Conservation (phyloP, 257 asterid genomes). For the Nicotiana noctiflora region DNA sequence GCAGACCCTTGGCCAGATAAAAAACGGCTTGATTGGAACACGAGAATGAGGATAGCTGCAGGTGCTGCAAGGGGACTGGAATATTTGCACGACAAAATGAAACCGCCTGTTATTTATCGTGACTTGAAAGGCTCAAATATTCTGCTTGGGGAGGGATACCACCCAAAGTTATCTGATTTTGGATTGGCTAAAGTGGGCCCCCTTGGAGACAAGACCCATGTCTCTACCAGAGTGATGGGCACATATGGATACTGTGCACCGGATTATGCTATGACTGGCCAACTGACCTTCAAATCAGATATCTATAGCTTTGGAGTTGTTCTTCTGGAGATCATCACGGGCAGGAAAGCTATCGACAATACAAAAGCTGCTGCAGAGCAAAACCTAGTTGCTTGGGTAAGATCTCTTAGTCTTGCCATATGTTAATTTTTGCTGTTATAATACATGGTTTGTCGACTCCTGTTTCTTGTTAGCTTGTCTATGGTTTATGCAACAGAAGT, state of each 20-base stretch:
- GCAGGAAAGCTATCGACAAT: slow-evolving; percentile 64
- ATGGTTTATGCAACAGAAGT: neutral
- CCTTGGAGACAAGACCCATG: slow-evolving; percentile 66
- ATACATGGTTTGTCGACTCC: neutral
- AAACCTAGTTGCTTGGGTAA: slow-evolving; percentile 69
- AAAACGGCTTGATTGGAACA: slow-evolving; percentile 56
- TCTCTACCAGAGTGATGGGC: slow-evolving; percentile 85
- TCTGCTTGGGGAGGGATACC: slow-evolving; percentile 61
- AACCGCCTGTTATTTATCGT: slow-evolving; percentile 65
- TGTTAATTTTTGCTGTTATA: neutral
- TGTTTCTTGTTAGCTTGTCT: neutral
- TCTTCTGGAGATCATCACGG: slow-evolving; percentile 68
- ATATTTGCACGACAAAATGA: slow-evolving; percentile 71
- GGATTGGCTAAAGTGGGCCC: slow-evolving; percentile 82
- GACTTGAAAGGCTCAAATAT: slow-evolving; percentile 75
- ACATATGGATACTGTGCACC: slow-evolving; percentile 88
- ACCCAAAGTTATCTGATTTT: slow-evolving; percentile 73
- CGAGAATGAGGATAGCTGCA: slow-evolving; percentile 71
- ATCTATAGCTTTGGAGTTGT: slow-evolving; percentile 83
- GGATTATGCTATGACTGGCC: slow-evolving; percentile 80
- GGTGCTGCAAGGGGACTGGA: slow-evolving; percentile 79
- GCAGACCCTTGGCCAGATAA: slow-evolving; percentile 28
- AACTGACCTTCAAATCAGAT: slow-evolving; percentile 70
- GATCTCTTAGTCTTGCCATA: neutral
- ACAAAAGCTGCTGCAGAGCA: slow-evolving; percentile 32